A percentile compares a stretch with the other conserved stretches of the same genome.
Conservation (phyloP, 2,329 filamentous ascomycete species). For the Neonectria hederae region DNA sequence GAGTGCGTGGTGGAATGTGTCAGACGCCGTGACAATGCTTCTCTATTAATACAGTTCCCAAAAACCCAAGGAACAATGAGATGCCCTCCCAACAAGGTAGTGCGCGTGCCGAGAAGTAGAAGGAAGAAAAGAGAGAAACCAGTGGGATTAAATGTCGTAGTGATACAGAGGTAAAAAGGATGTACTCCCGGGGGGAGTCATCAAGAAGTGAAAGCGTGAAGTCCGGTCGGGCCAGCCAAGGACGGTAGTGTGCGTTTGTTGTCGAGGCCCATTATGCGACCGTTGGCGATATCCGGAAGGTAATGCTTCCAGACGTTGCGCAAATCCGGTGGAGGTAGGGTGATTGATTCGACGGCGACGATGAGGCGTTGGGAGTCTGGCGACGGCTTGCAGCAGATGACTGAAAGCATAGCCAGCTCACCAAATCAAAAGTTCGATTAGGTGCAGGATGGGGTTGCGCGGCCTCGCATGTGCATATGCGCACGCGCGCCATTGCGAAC, state of each 20-base stretch:
- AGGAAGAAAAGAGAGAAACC: slow-evolving; percentile 7
- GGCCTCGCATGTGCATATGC: slow-evolving; percentile 38
- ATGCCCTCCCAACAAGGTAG: slow-evolving; percentile 37
- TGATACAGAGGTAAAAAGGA: slow-evolving; percentile 33
- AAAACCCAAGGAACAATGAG: slow-evolving; percentile 28
- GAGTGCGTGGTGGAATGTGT: slow-evolving; percentile 36
- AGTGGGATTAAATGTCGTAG: slow-evolving; percentile 37
- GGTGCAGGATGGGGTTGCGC: slow-evolving; percentile 35
- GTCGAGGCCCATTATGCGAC: slow-evolving; percentile 22
- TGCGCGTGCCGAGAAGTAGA: slow-evolving; percentile 27
- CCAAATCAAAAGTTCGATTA: slow-evolving; percentile 29
- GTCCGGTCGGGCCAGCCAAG: slow-evolving; percentile 43
- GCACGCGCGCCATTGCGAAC: slow-evolving; percentile 31
- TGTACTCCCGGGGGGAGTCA: slow-evolving; percentile 25
- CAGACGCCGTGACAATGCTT: slow-evolving; percentile 43
- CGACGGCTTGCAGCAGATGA: slow-evolving; percentile 19
- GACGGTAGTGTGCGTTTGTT: slow-evolving; percentile 28
- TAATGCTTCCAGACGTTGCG: slow-evolving; percentile 10
- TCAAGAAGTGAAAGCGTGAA: slow-evolving; percentile 37
- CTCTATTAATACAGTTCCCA: slow-evolving; percentile 44
- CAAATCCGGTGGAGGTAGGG: slow-evolving; percentile 34
- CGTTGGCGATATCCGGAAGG: slow-evolving; percentile 13
- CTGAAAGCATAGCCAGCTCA: slow-evolving; percentile 30
- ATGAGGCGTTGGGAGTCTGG: slow-evolving; percentile 6
- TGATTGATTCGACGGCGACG: slow-evolving; percentile 35